Evolutionary conservation across 2,329 filamentous ascomycete species (phyloP).

Genomic region (Fusarium sp.): DNA sequence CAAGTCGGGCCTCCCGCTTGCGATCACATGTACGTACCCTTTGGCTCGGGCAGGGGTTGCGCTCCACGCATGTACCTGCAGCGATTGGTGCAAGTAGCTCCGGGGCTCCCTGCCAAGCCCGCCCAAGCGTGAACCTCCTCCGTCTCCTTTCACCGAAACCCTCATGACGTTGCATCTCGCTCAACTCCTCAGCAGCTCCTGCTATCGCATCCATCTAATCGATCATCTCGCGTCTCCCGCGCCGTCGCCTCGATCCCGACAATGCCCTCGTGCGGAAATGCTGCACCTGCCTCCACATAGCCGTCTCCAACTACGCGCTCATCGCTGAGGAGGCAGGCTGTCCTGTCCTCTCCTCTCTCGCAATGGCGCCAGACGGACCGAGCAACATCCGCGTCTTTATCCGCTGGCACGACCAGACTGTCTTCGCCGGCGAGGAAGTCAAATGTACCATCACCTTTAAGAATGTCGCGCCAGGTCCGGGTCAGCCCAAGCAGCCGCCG

Average conservation of each 20-base stretch:
- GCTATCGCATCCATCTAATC: conserved; percentile 30
- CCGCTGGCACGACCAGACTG: conserved; percentile 91
- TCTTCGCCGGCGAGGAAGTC: conserved; percentile 96
- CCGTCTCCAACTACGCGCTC: conserved; percentile 43
- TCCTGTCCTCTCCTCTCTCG: conserved; percentile 34
- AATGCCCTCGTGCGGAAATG: conserved; percentile 46
- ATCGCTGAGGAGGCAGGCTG: conserved; percentile 46
- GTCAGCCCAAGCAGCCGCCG: conserved; percentile 45
- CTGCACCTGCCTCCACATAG: conserved; percentile 43
- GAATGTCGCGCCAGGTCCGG: conserved; percentile 73
- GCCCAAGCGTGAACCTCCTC: conserved; percentile 41
- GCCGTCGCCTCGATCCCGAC: conserved; percentile 12
- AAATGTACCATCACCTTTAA: conserved; percentile 97
- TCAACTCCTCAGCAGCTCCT: conserved; percentile 33
- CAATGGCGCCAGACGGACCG: conserved; percentile 62
- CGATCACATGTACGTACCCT: neutral
- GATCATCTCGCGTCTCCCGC: neutral
- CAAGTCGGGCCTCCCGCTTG: neutral
- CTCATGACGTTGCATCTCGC: conserved; percentile 44
- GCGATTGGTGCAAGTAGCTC: conserved; percentile 33
- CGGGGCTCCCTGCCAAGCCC: conserved; percentile 40
- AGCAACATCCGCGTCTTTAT: conserved; percentile 94
- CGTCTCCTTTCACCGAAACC: conserved; percentile 43
- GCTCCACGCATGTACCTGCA: conserved; percentile 36
- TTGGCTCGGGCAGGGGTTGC: neutral